phyloP scores from a whole-genome alignment of 1,284 basidiomycete species.

The Neotropicomus parvogracilis region DNA sequence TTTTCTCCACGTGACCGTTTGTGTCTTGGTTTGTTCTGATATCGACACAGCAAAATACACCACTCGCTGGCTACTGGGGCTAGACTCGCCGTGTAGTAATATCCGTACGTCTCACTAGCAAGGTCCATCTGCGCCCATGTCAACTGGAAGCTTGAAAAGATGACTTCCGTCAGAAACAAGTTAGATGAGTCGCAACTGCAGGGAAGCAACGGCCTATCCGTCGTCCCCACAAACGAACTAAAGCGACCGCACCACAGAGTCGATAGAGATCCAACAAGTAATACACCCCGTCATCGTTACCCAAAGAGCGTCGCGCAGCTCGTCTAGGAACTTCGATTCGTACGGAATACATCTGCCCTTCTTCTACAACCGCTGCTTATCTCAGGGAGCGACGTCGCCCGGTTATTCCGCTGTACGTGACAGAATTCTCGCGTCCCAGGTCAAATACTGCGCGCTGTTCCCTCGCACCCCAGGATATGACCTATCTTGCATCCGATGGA shows the following conservation, averaged over 20 bases:
- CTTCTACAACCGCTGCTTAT: slow-evolving; percentile 33
- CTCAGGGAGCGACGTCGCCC: slow-evolving; percentile 26
- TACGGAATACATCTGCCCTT: slow-evolving; percentile 38
- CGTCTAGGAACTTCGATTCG: slow-evolving; percentile 40
- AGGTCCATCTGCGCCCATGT: slow-evolving; percentile 13
- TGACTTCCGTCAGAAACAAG: slow-evolving; percentile 21
- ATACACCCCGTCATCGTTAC: slow-evolving; percentile 7
- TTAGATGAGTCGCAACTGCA: too few relatives aligned
- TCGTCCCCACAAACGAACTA: slow-evolving; percentile 21
- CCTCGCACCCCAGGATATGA: too few relatives aligned
- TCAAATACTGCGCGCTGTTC: slow-evolving; percentile 35
- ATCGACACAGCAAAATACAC: slow-evolving; percentile 16
- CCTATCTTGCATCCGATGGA: too few relatives aligned
- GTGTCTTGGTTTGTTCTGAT: background rate
- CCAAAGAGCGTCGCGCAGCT: slow-evolving; percentile 7
- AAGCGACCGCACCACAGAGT: background rate
- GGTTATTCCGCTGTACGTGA: slow-evolving; percentile 34
- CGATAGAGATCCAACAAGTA: background rate
- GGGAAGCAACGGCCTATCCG: slow-evolving; percentile 5
- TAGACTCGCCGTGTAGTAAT: too few relatives aligned
- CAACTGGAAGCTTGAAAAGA: slow-evolving; percentile 22
- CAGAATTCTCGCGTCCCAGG: slow-evolving; percentile 37
- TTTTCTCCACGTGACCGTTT: slow-evolving; percentile 20
- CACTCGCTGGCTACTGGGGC: slow-evolving; percentile 12
- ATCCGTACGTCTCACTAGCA: slow-evolving; percentile 14